phyloP scores from a whole-genome alignment of 164 flowering plant species.

The Litsea cubeba region DNA sequence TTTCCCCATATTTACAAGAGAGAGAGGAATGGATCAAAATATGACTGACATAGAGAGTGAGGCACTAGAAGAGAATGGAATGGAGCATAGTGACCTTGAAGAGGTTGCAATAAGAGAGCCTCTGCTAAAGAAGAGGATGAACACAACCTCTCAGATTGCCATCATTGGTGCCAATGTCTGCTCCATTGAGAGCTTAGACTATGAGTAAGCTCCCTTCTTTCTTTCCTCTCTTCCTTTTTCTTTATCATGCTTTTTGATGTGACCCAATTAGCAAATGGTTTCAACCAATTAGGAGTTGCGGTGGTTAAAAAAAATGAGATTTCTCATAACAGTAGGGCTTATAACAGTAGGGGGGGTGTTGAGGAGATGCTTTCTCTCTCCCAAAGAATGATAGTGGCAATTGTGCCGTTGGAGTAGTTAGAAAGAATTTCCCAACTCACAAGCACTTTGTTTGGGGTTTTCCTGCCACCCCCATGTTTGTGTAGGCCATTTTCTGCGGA shows the following conservation, averaged over 20 bases:
- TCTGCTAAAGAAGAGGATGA: constrained; percentile 38
- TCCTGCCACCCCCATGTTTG: no score
- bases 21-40: constrained; percentile 18
- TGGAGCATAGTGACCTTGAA: background rate
- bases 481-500: no score
- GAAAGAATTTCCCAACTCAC: background rate
- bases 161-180: constrained; percentile 66
- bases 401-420: background rate
- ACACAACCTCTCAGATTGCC: constrained; percentile 66
- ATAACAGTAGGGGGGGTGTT: no score
- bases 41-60: constrained; percentile 32
- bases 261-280: no score
- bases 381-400: no score
- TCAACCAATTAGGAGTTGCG: no score
- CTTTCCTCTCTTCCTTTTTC: background rate
- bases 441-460: no score
- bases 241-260: background rate
- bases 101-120: constrained; percentile 31
- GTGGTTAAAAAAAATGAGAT: no score
- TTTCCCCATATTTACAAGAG: background rate
- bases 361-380: no score
- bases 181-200: constrained; percentile 76
- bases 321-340: no score
- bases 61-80: constrained; percentile 9
- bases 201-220: constrained; percentile 45